Percentiles rank a stretch among this genome's conserved stretches.
Conservation (phyloP, 805 yeast species). For the Ogataea degrootiae region DNA sequence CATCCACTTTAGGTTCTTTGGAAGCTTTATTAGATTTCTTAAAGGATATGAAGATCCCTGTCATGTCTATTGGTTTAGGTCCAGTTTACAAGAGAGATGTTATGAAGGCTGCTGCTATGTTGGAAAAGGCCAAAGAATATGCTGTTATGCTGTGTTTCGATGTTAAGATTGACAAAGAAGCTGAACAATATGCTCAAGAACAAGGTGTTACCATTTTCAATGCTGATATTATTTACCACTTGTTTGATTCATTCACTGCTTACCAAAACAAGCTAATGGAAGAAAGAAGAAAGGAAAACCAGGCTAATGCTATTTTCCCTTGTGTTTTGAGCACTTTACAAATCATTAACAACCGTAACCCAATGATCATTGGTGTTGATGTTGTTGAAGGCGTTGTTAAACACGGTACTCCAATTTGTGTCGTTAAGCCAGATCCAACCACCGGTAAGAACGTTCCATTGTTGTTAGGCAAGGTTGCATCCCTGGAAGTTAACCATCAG, state of each 20-base stretch:
- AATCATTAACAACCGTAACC: constrained; percentile 96
- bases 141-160: constrained; percentile 99
- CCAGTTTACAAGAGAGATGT: constrained; percentile 98
- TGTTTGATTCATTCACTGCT: constrained; percentile 90
- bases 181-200: constrained; percentile 95
- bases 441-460: constrained; percentile 69
- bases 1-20: constrained; percentile 95
- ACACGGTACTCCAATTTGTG: constrained; percentile 93
- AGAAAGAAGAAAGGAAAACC: constrained; percentile 81
- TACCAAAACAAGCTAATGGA: constrained; percentile 87
- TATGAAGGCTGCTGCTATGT: constrained; percentile 95
- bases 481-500: constrained; percentile 96
- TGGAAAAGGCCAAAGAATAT: constrained; percentile 90
- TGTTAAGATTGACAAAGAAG: constrained; percentile 95
- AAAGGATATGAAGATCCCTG: constrained; percentile 98
- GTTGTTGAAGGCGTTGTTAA: constrained; percentile 86
- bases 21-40: constrained; percentile 96
- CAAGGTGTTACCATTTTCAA: constrained; percentile 88
- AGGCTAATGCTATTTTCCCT: constrained; percentile 90
- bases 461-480: constrained; percentile 80
- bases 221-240: constrained; percentile 94
- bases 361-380: constrained; percentile 99
- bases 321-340: constrained; percentile 92
- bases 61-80: constrained; percentile 96
- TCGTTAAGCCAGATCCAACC: constrained; percentile 82